A percentile compares a stretch with the other conserved stretches of the same genome.
Evolutionary conservation across 1,284 basidiomycete species (phyloP).

Genomic region (Tetrapyrgos nigripes): DNA sequence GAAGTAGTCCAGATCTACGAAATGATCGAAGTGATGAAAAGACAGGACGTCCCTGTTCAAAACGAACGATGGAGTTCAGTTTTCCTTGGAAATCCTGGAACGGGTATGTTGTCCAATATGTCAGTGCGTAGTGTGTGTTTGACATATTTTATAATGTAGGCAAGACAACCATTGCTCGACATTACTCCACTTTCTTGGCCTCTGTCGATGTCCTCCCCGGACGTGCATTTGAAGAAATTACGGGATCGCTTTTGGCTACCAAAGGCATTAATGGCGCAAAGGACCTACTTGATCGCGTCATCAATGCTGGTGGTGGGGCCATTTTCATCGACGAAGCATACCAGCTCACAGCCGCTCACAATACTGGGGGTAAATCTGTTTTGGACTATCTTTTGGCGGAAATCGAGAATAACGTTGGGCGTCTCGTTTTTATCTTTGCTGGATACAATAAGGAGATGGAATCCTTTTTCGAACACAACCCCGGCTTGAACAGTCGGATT

Average conservation of each 20-base stretch:
- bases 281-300: slow-evolving; percentile 52
- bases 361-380: slow-evolving; percentile 55
- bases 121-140: not conserved
- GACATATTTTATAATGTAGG: slow-evolving; percentile 41
- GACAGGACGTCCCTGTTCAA: slow-evolving; percentile 53
- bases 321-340: slow-evolving; percentile 77
- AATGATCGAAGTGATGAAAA: slow-evolving; percentile 52
- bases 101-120: slow-evolving; percentile 47
- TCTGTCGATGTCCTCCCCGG: slow-evolving; percentile 62
- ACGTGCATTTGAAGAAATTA: slow-evolving; percentile 61
- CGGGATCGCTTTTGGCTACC: slow-evolving; percentile 61
- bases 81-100: slow-evolving; percentile 70
- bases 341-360: slow-evolving; percentile 57
- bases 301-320: slow-evolving; percentile 61
- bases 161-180: slow-evolving; percentile 71
- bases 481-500: slow-evolving; percentile 67
- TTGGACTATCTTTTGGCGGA: slow-evolving; percentile 72
- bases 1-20: slow-evolving; percentile 56
- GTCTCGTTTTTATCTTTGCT: slow-evolving; percentile 69
- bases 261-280: slow-evolving; percentile 60
- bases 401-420: slow-evolving; percentile 73
- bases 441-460: slow-evolving; percentile 77
- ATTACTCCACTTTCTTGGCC: slow-evolving; percentile 65
- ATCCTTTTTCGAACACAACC: slow-evolving; percentile 76
- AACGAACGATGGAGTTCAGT: slow-evolving; percentile 60